Base-by-base conservation (phyloP, 441 rosid species). In the Mallotus japonicus region DNA sequence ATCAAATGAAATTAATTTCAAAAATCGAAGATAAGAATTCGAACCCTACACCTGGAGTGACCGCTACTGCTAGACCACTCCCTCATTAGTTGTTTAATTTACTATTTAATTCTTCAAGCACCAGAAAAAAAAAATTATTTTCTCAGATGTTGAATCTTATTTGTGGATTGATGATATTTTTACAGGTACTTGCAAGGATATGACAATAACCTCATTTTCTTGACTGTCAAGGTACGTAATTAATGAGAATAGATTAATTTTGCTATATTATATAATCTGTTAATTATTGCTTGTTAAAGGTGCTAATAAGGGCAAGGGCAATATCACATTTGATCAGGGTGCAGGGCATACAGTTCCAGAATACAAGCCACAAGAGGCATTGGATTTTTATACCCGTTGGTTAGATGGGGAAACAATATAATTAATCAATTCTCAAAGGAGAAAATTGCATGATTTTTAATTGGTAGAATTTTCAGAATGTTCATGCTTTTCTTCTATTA, bases 331-430 rank as follows among this genome's bases (percentile, higher is more conserved):
- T 37, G 40, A 37, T 49, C 87, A 89, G 91, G 93, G 93, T 5
- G 87, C 93, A 42, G 93, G 93, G 24, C 93, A 89, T 72, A 89
- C 90, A 0, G 93, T 87, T 11, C 90, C 91, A 0, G 87, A 89
- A 69, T 87, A 87, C 87, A 89, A 87, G 74, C 93, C 93, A 1
- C 69, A 44, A 56, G 88, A 87, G 63, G 14, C 91, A 0, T 59
- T 87, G 70, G 81, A 79, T 15, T 85, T 87, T 67, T 81, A 68
- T 28, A 64, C 72, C 55, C 77, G 83, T 34, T 87, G 85, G 85
- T 53, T 87, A 62, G 85, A 73, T 24, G 88, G 86, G 40, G 53
- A 67, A 60, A 42, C 62, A 20, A 81, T 84, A 44, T 82, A 71
- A 77, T 11, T 56, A 56, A 3, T 37, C 40, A 46, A 1, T 2